These are phyloP conservation scores for Ophiostoma novo-ulmi DNA, from an alignment of 2,329 filamentous ascomycete species.

Conservation along the genomic window DNA sequence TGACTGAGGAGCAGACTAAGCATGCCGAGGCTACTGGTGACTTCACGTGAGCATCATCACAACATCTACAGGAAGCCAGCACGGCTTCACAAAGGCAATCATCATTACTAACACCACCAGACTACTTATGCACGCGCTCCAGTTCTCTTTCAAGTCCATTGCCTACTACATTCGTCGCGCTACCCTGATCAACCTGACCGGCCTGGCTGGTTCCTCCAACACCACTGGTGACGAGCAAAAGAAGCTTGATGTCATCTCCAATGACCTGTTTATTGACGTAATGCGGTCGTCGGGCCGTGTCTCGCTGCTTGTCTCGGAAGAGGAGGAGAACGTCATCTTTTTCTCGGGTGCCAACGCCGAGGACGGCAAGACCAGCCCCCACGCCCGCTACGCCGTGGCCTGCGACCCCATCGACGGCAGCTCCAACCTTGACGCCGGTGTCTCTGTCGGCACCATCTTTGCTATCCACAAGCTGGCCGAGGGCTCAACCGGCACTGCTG, in stretches of 20 bases:
- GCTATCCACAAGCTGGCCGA: constrained; percentile 86
- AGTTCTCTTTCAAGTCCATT: constrained; percentile 99
- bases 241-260: constrained; percentile 98
- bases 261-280: constrained; percentile 92
- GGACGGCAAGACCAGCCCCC: constrained; percentile 49
- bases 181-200: constrained; percentile 89
- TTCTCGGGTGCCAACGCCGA: constrained; percentile 52
- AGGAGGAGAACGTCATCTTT: constrained; percentile 87
- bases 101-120: constrained; percentile 42
- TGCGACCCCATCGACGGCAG: constrained; percentile 98
- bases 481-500: constrained; percentile 65
- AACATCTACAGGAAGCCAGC: too few species aligned
- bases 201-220: constrained; percentile 90
- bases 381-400: constrained; percentile 86
- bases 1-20: constrained; percentile 93
- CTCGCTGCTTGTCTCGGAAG: constrained; percentile 90
- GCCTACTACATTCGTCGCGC: constrained; percentile 98
- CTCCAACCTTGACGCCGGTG: constrained; percentile 94
- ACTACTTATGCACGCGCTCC: constrained; percentile 91
- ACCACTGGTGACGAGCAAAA: constrained; percentile 97
- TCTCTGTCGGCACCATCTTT: constrained; percentile 97
- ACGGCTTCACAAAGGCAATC: not conserved
- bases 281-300: constrained; percentile 92
- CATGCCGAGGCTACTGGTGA: constrained; percentile 94
- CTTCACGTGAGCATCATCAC: constrained; percentile 69